Percentiles rank a stretch among this genome's conserved stretches.
phyloP scores from a whole-genome alignment of 2,329 filamentous ascomycete species.

The Chlorencoelia australis region DNA sequence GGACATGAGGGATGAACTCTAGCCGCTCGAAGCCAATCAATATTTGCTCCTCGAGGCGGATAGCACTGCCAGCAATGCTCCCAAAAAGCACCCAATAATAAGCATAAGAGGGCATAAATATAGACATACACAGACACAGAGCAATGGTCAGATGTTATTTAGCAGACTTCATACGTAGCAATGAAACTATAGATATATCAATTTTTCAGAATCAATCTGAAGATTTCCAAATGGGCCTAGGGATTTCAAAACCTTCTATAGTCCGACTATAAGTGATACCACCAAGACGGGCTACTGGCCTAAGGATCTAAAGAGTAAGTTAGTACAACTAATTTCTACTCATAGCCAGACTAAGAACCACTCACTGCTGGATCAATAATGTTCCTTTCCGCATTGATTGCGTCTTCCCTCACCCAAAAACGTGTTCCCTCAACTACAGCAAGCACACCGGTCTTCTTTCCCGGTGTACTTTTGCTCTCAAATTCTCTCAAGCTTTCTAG shows the following conservation, averaged over 20 bases:
- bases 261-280: slow-evolving; percentile 75
- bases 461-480: slow-evolving; percentile 58
- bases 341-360: slow-evolving; percentile 10
- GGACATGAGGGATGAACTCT: no score
- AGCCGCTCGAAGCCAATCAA: no score
- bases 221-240: no score
- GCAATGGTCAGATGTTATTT: no score
- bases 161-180: no score
- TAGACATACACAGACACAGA: no score
- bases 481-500: slow-evolving; percentile 68
- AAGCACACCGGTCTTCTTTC: slow-evolving; percentile 65
- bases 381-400: slow-evolving; percentile 66
- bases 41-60: no score
- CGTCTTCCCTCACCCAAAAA: slow-evolving; percentile 87
- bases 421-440: slow-evolving; percentile 72
- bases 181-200: no score
- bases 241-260: slow-evolving; percentile 62
- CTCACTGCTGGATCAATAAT: slow-evolving; percentile 60
- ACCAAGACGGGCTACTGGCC: slow-evolving; percentile 68
- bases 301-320: slow-evolving; percentile 44
- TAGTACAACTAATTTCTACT: slow-evolving; percentile 4
- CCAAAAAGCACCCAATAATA: no score
- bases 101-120: no score
- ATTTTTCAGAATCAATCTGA: no score
- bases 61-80: no score